Evolutionary conservation across 2,329 filamentous ascomycete species (phyloP).

Genomic region (Zarea fungicola): DNA sequence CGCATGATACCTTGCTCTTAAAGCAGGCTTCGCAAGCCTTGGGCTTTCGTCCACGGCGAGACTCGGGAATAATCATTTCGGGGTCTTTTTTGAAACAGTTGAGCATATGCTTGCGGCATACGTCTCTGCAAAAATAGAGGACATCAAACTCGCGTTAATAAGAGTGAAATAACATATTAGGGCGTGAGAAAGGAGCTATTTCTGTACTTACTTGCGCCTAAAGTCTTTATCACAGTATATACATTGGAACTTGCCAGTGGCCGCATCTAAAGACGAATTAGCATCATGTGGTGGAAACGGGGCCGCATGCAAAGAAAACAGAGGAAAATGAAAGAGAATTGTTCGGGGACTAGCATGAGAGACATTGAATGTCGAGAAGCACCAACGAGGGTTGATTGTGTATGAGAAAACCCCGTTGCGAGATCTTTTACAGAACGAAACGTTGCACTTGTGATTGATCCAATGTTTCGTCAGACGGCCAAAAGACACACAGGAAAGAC

Average conservation of each 20-base stretch:
- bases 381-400: too few relatives aligned
- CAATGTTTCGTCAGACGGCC: too few relatives aligned
- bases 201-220: slow-evolving; percentile 15
- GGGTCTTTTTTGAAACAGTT: slow-evolving; percentile 18
- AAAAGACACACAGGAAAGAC: too few relatives aligned
- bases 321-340: not conserved
- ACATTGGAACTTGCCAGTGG: slow-evolving; percentile 15
- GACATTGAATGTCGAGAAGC: too few relatives aligned
- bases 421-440: too few relatives aligned
- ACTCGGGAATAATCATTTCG: slow-evolving; percentile 15
- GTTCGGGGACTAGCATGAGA: too few relatives aligned
- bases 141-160: not conserved
- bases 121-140: slow-evolving; percentile 15
- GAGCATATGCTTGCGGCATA: slow-evolving; percentile 23
- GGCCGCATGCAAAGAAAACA: not conserved
- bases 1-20: slow-evolving; percentile 24
- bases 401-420: not conserved
- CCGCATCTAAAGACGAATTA: slow-evolving; percentile 11
- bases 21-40: slow-evolving; percentile 26
- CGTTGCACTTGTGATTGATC: too few relatives aligned
- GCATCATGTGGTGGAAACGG: not conserved
- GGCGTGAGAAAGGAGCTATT: too few relatives aligned
- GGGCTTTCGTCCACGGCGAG: slow-evolving; percentile 24
- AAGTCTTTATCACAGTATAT: slow-evolving; percentile 19
- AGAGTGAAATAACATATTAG: not conserved